Conservation (phyloP, 495 filamentous ascomycete genomes). For the Podospora tetraspora region DNA sequence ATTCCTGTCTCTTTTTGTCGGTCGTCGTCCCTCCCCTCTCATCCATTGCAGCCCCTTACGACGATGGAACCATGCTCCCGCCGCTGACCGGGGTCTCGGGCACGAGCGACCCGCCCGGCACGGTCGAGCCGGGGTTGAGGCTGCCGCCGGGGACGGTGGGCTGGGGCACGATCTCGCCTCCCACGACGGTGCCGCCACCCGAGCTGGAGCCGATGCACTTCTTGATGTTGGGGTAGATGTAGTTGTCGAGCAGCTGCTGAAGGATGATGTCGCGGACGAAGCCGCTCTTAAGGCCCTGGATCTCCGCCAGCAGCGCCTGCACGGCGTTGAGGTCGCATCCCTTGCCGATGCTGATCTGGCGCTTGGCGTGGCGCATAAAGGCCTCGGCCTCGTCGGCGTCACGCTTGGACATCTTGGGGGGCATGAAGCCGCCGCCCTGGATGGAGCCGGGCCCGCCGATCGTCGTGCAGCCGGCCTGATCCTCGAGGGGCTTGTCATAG, state of each 20-base stretch:
- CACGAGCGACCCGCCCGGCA: slow-evolving; percentile 25
- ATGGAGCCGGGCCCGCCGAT: slow-evolving; percentile 11
- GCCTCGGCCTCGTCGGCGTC: not conserved
- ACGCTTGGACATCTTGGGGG: slow-evolving; percentile 20
- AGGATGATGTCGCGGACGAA: not conserved
- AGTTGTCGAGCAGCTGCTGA: not conserved
- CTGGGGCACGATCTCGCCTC: slow-evolving; percentile 25
- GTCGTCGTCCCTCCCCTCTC: not conserved
- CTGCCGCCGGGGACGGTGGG: slow-evolving; percentile 26
- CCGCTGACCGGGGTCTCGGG: slow-evolving; percentile 16
- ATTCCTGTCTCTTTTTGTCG: not conserved
- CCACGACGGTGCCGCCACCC: slow-evolving; percentile 24
- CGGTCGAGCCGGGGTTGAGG: slow-evolving; percentile 28
- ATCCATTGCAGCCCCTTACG: slow-evolving; percentile 19
- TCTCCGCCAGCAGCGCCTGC: not conserved
- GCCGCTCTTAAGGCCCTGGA: not conserved
- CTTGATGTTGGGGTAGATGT: slow-evolving; percentile 12
- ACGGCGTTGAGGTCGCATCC: slow-evolving; percentile 12
- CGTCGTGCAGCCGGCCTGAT: slow-evolving; percentile 16
- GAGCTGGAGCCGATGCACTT: not conserved
- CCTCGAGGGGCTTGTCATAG: slow-evolving; percentile 11
- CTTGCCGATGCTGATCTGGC: not conserved
- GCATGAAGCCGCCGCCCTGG: slow-evolving; percentile 17
- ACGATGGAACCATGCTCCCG: slow-evolving; percentile 13
- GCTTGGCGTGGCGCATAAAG: not conserved